Percentiles rank a stretch among this genome's conserved stretches.
These are phyloP conservation scores for Gynostemma pentaphyllum DNA, from an alignment of 306 rosid genomes.

Conservation along the genomic window DNA sequence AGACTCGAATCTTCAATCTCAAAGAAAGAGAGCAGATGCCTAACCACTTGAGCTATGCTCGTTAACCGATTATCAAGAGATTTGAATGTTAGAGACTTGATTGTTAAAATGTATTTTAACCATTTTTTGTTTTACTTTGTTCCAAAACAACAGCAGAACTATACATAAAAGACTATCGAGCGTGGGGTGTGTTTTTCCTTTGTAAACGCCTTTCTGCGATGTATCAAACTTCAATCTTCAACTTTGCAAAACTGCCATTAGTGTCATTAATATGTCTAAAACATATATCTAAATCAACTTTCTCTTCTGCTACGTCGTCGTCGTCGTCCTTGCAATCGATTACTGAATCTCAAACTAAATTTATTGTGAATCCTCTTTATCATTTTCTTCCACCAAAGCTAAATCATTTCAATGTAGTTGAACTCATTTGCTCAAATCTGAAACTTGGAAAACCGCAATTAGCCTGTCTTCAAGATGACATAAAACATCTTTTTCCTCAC, in stretches of 20 bases:
- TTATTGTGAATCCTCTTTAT: conserved; percentile 55
- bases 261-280: conserved; percentile 3
- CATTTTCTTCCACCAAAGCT: conserved; percentile 61
- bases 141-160: no score
- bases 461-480: conserved; percentile 32
- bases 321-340: conserved; percentile 29
- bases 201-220: no score
- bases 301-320: conserved; percentile 16
- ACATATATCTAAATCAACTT: conserved; percentile 13
- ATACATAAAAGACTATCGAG: no score
- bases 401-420: conserved; percentile 66
- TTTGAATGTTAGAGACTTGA: no score
- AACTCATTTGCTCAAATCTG: conserved; percentile 48
- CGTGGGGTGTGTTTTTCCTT: no score
- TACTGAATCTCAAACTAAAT: conserved; percentile 27
- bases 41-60: no score
- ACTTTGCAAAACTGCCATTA: conserved; percentile 1
- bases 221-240: conserved; percentile 29
- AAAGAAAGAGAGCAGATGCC: no score
- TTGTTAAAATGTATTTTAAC: no score
- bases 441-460: conserved; percentile 27
- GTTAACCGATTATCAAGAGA: no score
- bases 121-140: no score
- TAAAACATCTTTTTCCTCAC: conserved; percentile 49
- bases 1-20: no score